phyloP scores from a whole-genome alignment of 2,329 filamentous ascomycete genomes.

The Aspergillus pseudoglaucus region DNA sequence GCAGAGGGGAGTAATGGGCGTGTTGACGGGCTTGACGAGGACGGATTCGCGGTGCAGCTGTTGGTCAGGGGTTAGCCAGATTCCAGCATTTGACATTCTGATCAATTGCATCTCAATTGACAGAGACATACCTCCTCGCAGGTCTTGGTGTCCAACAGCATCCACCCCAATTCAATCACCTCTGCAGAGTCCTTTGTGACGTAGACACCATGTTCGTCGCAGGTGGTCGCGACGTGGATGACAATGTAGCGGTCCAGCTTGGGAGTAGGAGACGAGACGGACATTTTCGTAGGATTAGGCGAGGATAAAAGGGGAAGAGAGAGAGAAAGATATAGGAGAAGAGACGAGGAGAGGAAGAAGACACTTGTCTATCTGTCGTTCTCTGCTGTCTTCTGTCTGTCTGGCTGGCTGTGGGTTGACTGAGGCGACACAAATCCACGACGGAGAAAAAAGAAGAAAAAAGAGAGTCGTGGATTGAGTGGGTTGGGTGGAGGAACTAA shows the following conservation, averaged over 20 bases:
- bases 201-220: conserved; percentile 98
- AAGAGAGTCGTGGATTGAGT: conserved; percentile 2
- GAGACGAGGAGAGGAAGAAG: conserved; percentile 1
- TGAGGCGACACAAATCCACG: not conserved
- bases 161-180: conserved; percentile 98
- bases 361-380: not conserved
- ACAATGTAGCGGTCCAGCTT: conserved; percentile 94
- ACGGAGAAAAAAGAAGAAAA: not conserved
- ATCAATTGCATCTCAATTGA: not conserved
- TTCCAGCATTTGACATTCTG: not conserved
- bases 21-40: conserved; percentile 97
- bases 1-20: conserved; percentile 95
- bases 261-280: conserved; percentile 49
- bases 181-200: conserved; percentile 99
- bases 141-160: conserved; percentile 82
- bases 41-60: conserved; percentile 93
- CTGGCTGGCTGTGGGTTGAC: too few species aligned
- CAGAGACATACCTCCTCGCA: conserved; percentile 77
- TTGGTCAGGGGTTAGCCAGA: conserved; percentile 18
- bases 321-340: conserved; percentile 7
- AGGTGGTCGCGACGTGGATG: conserved; percentile 97
- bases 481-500: not conserved
- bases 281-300: conserved; percentile 33
- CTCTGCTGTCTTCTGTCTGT: too few species aligned
- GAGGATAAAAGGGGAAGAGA: conserved; percentile 15